phyloP scores from a whole-genome alignment of 805 yeast species.

The Myxozyma lipomycoides region DNA sequence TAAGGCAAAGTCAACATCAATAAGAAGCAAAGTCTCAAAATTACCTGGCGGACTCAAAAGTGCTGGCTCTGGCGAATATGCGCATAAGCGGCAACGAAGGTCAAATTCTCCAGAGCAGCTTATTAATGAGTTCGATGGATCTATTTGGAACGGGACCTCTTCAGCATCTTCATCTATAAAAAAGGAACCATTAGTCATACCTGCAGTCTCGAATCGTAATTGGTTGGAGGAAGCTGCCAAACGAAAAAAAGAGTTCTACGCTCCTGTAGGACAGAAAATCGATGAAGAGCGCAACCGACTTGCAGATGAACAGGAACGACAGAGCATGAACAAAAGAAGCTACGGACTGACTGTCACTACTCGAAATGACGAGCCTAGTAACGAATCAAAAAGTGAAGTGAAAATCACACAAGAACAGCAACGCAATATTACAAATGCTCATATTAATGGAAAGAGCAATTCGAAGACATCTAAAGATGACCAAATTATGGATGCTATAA shows the following conservation, averaged over 20 bases:
- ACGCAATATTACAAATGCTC: conserved; percentile 8
- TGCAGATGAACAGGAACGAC: conserved; percentile 22
- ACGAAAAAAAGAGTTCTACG: conserved; percentile 9
- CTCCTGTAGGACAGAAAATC: conserved; percentile 19
- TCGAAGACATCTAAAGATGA: conserved; percentile 12
- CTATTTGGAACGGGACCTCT: conserved; percentile 8
- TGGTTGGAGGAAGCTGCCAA: conserved; percentile 23
- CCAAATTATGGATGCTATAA: conserved; percentile 2
- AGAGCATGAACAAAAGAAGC: conserved; percentile 2
- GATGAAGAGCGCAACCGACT: conserved; percentile 13
- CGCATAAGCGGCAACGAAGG: conserved; percentile 17
- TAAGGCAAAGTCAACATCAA: conserved; percentile 1
- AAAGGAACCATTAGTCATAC: conserved; percentile 15
- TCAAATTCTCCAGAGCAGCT: conserved; percentile 13
- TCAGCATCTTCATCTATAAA: neutral
- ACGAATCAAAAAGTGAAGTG: too few species aligned
- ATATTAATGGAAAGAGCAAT: conserved; percentile 11
- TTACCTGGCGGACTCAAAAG: conserved; percentile 6
- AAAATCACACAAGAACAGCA: conserved; percentile 7
- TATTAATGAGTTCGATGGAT: conserved; percentile 20
- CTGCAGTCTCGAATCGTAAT: conserved; percentile 20
- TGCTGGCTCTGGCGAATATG: too few species aligned
- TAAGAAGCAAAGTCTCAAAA: conserved; percentile 6
- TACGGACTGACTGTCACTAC: conserved; percentile 14
- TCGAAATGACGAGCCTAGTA: neutral